Base-by-base conservation (phyloP, 2,329 filamentous ascomycete genomes). In the Hymenoscyphus albidus region DNA sequence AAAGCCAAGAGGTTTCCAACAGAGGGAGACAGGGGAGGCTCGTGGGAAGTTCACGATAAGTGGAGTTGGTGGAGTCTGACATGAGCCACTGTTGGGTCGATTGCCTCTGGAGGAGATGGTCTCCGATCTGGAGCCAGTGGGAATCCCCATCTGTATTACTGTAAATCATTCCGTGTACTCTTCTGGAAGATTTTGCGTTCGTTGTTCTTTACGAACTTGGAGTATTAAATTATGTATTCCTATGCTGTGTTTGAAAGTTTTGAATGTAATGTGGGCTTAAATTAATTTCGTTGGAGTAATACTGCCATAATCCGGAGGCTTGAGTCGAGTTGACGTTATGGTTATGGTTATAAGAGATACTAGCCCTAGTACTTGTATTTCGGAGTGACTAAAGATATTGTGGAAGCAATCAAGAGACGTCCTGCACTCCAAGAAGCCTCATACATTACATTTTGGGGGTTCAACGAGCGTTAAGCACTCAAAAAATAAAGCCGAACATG, bases 21-120 rank as follows among this genome's bases (percentile, higher is more conserved):
- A 51, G 44, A n/a, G 18, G 44, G 22, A 12, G 18, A 16, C 44
- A 27, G 18, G 44, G 44, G 44, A 27, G 44, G 18, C 44, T 18
- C 44, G 18, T 51, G 44, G 44, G 44, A 51, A 51, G 18, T 10
- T 51, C 44, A 51, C 18, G 44, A 51, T 51, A 18, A 22, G 44
- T 51, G 44, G 44, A 51, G 44, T 51, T 51, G n/a, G 44, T 51
- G 44, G 44, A 51, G 44, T 51, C 44, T 51, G 44, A 51, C 44
- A 51, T 22, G 44, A 51, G 44, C 44, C 44, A 51, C 44, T 18
- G 44, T 51, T 51, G 44, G 7, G 27, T 51, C 22, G 44, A 51
- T 51, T 22, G 56, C 56, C 14, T 57, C 5, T 7, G 10, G 5
- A 39, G 32, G 13, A n/a, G 35, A 7, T 22, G 10, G 16, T 48